phyloP scores from a whole-genome alignment of 2,329 filamentous ascomycete species.

The Botrytis fragariae region DNA sequence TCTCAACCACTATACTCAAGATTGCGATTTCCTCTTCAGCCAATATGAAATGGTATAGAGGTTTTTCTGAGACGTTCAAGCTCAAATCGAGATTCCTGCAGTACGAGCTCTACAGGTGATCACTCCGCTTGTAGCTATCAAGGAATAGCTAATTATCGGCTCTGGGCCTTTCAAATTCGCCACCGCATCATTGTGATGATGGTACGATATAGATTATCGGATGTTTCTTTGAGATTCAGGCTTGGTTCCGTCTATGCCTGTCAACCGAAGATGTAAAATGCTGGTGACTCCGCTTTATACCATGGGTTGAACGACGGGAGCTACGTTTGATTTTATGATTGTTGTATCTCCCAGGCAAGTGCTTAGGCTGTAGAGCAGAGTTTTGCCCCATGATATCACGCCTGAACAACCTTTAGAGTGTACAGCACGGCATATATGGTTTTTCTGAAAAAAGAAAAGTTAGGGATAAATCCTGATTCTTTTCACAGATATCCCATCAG shows the following conservation, averaged over 20 bases:
- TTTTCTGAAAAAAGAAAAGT: constrained; percentile 34
- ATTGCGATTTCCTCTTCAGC: background rate
- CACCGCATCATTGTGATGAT: constrained; percentile 49
- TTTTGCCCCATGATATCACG: constrained; percentile 42
- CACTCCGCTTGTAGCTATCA: constrained; percentile 18
- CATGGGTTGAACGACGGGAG: constrained; percentile 5
- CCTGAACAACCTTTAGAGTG: background rate
- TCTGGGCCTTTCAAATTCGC: constrained; percentile 44
- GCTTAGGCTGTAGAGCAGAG: constrained; percentile 28
- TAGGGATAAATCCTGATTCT: constrained; percentile 48
- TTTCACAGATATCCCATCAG: constrained; percentile 59
- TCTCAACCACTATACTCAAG: background rate
- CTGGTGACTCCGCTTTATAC: constrained; percentile 48
- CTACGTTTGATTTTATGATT: background rate
- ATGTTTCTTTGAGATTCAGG: constrained; percentile 19
- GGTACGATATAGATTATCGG: constrained; percentile 45
- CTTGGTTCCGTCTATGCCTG: constrained; percentile 24
- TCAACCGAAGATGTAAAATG: constrained; percentile 45
- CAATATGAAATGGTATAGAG: constrained; percentile 48
- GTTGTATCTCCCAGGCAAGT: background rate
- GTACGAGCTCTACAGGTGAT: constrained; percentile 48
- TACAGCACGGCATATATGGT: background rate
- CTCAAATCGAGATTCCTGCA: constrained; percentile 53
- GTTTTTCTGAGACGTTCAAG: constrained; percentile 49
- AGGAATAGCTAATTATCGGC: constrained; percentile 42